Conservation (phyloP, 2,329 filamentous ascomycete genomes). For the Cladophialophora bantiana region DNA sequence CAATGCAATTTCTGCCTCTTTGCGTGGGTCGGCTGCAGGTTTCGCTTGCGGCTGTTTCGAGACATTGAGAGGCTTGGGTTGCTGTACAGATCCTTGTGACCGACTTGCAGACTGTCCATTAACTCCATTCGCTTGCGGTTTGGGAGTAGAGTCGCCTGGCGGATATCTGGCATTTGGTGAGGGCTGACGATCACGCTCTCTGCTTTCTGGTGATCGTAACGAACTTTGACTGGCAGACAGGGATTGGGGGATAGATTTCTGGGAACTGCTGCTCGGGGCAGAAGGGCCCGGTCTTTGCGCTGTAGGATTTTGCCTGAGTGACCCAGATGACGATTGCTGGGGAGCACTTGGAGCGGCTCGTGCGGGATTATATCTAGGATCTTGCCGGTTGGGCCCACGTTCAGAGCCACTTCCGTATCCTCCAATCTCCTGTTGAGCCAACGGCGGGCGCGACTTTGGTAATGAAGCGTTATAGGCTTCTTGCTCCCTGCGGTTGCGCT, state of each 20-base stretch:
- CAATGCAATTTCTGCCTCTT: slow-evolving; percentile 87
- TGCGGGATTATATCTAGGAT: slow-evolving; percentile 80
- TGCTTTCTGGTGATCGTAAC: slow-evolving; percentile 47
- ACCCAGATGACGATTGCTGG: slow-evolving; percentile 59
- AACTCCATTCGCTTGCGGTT: slow-evolving; percentile 52
- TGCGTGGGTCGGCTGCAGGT: slow-evolving; percentile 72
- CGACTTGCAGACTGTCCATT: slow-evolving; percentile 52
- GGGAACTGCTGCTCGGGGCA: slow-evolving; percentile 56
- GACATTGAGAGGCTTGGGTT: slow-evolving; percentile 80
- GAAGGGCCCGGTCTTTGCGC: slow-evolving; percentile 86
- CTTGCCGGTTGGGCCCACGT: slow-evolving; percentile 48
- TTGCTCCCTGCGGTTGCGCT: slow-evolving; percentile 75
- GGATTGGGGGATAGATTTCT: slow-evolving; percentile 39
- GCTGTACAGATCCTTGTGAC: slow-evolving; percentile 57
- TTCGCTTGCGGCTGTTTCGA: slow-evolving; percentile 65
- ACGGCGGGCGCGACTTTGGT: slow-evolving; percentile 77
- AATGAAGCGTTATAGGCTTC: slow-evolving; percentile 90
- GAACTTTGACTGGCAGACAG: slow-evolving; percentile 42
- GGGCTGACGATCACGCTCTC: slow-evolving; percentile 46
- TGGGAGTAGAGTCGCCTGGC: slow-evolving; percentile 43
- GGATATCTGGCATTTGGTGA: slow-evolving; percentile 47
- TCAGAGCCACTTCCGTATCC: slow-evolving; percentile 63
- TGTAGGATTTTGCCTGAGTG: slow-evolving; percentile 28
- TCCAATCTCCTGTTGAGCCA: slow-evolving; percentile 90
- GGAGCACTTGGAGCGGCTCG: slow-evolving; percentile 85